Evolutionary conservation across 768 basidiomycete genomes (phyloP), one percentile per base, ranked within the genome.

Genomic region (Russula compacta): DNA sequence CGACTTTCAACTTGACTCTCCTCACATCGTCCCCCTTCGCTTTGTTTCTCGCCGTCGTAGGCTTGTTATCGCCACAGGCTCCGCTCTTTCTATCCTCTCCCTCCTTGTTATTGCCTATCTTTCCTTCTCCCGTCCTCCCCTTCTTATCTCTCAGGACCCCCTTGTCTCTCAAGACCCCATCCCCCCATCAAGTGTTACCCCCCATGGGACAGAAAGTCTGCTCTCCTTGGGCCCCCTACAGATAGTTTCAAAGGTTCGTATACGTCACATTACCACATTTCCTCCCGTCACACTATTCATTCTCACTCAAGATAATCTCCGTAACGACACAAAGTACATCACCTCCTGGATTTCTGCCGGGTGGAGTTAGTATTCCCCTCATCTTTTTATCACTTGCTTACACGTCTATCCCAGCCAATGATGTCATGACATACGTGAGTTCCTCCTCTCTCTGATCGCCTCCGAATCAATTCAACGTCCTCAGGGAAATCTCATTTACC

Each of bases 261-360:
- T 11, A 24, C 44, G 12, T 19, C 15, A 12, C 19, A 5, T 19
- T 15, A 24, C 4, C 12, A 6, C 29, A 15, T 9, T 36, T 29
- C 12, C 9, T 4, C 15, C 4, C 9, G 9, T 11, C n/a, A 32
- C 10, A 21, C 19, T 35, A 2, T 54, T 15, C 21, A 48, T 19
- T 33, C 39, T 35, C 12, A 38, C 35, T 29, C 7, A 85, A 85
- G 87, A 87, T 64, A 88, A 87, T 65, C 72, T 89, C 39, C 79
- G 77, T 15, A 72, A 79, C 19, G 81, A 86, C 58, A 73, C 74
- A 4, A 77, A 83, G 64, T 89, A 88, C 64, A 81, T 89, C 60
- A 84, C 86, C 1, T 85, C 85, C 14, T 89, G 85, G 85, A 75
- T 83, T 43, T 82, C 83, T 40, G 85, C 86, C n/a, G 87, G 87